Percentiles rank a stretch among this genome's conserved stretches.
phyloP scores from a whole-genome alignment of 2,329 filamentous ascomycete genomes.

The Aspergillus tubingensis region DNA sequence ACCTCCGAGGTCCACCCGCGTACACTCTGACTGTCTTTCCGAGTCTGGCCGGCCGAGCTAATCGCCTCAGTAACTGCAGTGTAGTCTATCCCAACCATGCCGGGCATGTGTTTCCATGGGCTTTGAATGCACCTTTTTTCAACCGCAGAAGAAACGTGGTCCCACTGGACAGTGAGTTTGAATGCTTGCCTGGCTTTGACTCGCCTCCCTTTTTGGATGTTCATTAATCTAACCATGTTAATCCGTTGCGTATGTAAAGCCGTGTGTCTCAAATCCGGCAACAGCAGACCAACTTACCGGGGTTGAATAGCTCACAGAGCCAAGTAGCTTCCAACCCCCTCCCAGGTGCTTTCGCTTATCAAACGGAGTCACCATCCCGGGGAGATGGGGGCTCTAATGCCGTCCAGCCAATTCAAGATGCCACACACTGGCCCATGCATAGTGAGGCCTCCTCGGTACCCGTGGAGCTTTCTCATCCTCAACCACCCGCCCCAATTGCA shows the following conservation, averaged over 20 bases:
- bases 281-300: conserved; percentile 31
- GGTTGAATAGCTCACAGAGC: conserved; percentile 16
- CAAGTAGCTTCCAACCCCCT: conserved; percentile 20
- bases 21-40: no score
- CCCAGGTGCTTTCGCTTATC: conserved; percentile 27
- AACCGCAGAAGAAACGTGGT: conserved; percentile 46
- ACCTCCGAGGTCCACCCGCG: not conserved
- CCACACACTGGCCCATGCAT: conserved; percentile 25
- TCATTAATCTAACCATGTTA: not conserved
- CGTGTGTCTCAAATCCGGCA: conserved; percentile 42
- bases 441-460: conserved; percentile 23
- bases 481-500: conserved; percentile 21
- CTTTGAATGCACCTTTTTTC: conserved; percentile 45
- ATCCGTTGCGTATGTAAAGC: conserved; percentile 21
- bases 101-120: conserved; percentile 41
- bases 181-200: not conserved
- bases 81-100: conserved; percentile 44
- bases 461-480: conserved; percentile 25
- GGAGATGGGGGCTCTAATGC: conserved; percentile 19
- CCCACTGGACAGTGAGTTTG: conserved; percentile 40
- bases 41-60: not conserved
- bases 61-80: conserved; percentile 26
- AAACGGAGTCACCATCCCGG: conserved; percentile 21
- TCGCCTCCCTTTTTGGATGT: not conserved
- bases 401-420: conserved; percentile 22